Percentiles rank a stretch among this genome's conserved stretches.
These are phyloP conservation scores for Wallacemonas sp. DNA, from an alignment of 208 protist species.

Conservation along the genomic window DNA sequence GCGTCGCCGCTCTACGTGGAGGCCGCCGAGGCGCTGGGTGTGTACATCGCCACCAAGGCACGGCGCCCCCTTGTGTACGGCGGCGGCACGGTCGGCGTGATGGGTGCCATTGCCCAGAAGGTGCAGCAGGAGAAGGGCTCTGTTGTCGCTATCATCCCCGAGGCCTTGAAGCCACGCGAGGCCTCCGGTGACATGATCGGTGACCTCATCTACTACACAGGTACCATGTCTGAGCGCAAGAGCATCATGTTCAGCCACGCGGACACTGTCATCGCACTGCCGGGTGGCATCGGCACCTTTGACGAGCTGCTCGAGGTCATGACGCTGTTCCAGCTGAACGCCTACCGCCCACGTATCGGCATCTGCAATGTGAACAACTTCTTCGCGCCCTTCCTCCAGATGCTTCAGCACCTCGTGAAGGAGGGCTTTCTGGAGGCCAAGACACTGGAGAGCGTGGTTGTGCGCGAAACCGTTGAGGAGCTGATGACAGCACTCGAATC, in stretches of 20 bases:
- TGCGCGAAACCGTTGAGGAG: constrained; percentile 37
- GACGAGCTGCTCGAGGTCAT: constrained; percentile 83
- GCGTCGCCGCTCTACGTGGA: constrained; percentile 32
- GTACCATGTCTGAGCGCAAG: constrained; percentile 85
- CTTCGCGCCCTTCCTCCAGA: constrained; percentile 59
- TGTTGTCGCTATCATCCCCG: constrained; percentile 67
- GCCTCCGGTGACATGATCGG: constrained; percentile 51
- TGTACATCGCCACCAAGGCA: constrained; percentile 29
- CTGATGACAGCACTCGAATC: constrained; percentile 45
- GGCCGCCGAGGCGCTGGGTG: constrained; percentile 45
- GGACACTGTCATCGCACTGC: constrained; percentile 67
- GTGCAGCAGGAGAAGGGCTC: constrained; percentile 25
- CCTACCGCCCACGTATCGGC: constrained; percentile 69
- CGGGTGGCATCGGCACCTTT: constrained; percentile 80
- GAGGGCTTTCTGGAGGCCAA: constrained; percentile 63
- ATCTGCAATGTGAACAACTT: constrained; percentile 70
- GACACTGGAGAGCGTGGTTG: constrained; percentile 38
- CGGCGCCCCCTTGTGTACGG: constrained; percentile 69
- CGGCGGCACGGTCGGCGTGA: constrained; percentile 74
- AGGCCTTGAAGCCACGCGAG: constrained; percentile 50
- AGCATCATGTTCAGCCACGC: constrained; percentile 80
- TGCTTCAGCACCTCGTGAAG: constrained; percentile 51
- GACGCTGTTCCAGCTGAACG: constrained; percentile 81
- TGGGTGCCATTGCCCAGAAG: constrained; percentile 60
- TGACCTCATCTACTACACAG: constrained; percentile 53